These are phyloP conservation scores for Epichloe coenophiala DNA, from an alignment of 2,329 filamentous ascomycete genomes.

Conservation along the genomic window DNA sequence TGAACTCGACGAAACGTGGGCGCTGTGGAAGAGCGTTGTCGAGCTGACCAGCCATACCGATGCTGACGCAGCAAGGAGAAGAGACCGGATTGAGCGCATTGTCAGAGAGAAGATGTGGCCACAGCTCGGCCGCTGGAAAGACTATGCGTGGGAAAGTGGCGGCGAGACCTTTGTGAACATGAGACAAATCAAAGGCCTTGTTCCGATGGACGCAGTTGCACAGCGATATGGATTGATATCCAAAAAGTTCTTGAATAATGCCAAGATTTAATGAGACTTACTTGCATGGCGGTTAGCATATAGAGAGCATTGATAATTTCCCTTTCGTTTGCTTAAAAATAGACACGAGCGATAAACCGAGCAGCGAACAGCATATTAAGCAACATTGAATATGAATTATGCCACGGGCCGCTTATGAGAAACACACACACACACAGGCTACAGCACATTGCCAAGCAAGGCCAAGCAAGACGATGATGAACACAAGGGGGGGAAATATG, in stretches of 20 bases:
- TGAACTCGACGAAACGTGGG: conserved; percentile 51
- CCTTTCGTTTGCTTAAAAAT: background rate
- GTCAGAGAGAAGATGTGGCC: conserved; percentile 35
- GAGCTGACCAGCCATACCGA: conserved; percentile 27
- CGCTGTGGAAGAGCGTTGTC: conserved; percentile 40
- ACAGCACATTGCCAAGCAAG: too few species aligned
- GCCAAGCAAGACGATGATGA: too few species aligned
- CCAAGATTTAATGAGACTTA: conserved; percentile 15
- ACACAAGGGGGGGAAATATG: too few species aligned
- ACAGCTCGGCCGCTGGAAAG: conserved; percentile 46
- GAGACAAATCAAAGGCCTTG: conserved; percentile 15
- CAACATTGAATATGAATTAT: background rate
- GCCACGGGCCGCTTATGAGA: background rate
- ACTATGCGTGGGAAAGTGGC: conserved; percentile 52
- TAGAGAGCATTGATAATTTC: background rate
- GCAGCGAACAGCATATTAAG: background rate
- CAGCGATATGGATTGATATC: conserved; percentile 16
- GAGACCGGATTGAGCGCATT: conserved; percentile 19
- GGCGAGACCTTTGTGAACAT: conserved; percentile 29
- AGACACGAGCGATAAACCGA: background rate
- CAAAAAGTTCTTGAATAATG: conserved; percentile 9
- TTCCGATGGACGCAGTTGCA: conserved; percentile 18
- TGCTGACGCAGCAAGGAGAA: conserved; percentile 17
- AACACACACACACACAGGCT: too few species aligned
- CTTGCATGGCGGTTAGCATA: background rate